A percentile compares a stretch with the other conserved stretches of the same genome.
These are phyloP conservation scores for Phaeomoniella chlamydospora DNA, from an alignment of 2,329 filamentous ascomycete genomes.

Conservation along the genomic window DNA sequence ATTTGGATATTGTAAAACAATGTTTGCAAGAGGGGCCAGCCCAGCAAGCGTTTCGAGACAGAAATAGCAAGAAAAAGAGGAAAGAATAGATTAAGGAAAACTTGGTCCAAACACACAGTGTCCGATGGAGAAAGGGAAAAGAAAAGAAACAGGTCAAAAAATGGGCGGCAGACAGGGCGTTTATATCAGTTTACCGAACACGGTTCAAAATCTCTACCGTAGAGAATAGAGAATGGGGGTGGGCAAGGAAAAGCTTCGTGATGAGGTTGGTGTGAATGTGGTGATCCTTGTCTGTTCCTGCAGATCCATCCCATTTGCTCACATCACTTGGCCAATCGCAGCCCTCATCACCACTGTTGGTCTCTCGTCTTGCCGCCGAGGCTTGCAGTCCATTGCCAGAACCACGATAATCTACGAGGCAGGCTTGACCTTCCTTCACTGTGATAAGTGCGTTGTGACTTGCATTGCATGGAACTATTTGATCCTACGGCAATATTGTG, in stretches of 20 bases:
- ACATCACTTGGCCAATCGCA: neutral
- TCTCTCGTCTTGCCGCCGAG: neutral
- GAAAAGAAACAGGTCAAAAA: conserved; percentile 1
- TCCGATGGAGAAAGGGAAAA: conserved; percentile 7
- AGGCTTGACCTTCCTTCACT: too few species aligned
- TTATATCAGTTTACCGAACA: neutral
- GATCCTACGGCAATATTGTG: too few species aligned
- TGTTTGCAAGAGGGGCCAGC: conserved; percentile 20
- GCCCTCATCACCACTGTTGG: neutral
- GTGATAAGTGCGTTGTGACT: too few species aligned
- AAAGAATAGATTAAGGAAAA: conserved; percentile 15
- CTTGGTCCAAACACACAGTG: conserved; percentile 18
- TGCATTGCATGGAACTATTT: too few species aligned
- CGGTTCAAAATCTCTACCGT: neutral
- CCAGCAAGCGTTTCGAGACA: conserved; percentile 18
- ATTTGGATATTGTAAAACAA: conserved; percentile 3
- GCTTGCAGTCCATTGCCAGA: too few species aligned
- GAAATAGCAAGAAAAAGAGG: conserved; percentile 16
- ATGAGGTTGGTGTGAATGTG: conserved; percentile 1
- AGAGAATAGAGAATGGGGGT: conserved; percentile 1
- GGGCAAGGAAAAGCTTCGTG: conserved; percentile 6
- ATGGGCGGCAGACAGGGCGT: neutral
- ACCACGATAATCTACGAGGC: too few species aligned
- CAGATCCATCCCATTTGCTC: neutral
- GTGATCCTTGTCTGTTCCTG: neutral